Evolutionary conservation across 2,329 filamentous ascomycete genomes (phyloP).

Genomic region (Talaromyces sp.): DNA sequence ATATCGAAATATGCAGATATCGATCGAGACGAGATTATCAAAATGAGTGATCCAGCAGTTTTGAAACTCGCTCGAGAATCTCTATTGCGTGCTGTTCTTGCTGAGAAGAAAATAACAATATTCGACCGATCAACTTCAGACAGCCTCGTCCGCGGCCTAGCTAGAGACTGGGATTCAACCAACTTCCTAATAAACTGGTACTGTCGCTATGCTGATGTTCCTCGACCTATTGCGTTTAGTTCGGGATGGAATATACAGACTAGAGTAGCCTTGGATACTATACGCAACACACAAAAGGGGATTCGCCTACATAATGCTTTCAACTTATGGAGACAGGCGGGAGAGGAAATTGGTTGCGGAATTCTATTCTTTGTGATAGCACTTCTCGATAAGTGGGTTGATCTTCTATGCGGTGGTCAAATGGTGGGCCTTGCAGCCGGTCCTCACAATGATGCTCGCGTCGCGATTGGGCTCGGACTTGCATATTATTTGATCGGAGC

Average conservation of each 20-base stretch:
- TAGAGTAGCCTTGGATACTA: constrained; percentile 49
- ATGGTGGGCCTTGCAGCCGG: constrained; percentile 34
- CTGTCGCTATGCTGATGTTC: constrained; percentile 43
- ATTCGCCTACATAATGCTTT: constrained; percentile 53
- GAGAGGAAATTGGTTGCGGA: constrained; percentile 50
- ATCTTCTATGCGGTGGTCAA: constrained; percentile 41
- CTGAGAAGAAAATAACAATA: constrained; percentile 38
- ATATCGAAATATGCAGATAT: constrained; percentile 26
- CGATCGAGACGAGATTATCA: constrained; percentile 36
- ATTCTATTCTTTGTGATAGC: constrained; percentile 52
- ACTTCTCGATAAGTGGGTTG: constrained; percentile 52
- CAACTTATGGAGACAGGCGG: constrained; percentile 54
- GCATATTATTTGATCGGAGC: constrained; percentile 55
- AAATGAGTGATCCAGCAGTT: constrained; percentile 45
- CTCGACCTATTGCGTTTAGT: constrained; percentile 49
- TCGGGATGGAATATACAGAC: constrained; percentile 55
- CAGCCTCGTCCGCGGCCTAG: constrained; percentile 45
- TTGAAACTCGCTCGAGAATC: constrained; percentile 44
- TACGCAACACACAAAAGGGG: constrained; percentile 50
- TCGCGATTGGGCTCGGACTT: constrained; percentile 51
- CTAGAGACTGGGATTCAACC: constrained; percentile 48
- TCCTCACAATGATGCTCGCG: constrained; percentile 33
- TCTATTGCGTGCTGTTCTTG: constrained; percentile 41
- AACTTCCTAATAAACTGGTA: constrained; percentile 53
- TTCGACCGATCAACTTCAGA: constrained; percentile 42